Evolutionary conservation across 371 early-diverging fungal species (phyloP).

Genomic region (Funneliformis caledonium): DNA sequence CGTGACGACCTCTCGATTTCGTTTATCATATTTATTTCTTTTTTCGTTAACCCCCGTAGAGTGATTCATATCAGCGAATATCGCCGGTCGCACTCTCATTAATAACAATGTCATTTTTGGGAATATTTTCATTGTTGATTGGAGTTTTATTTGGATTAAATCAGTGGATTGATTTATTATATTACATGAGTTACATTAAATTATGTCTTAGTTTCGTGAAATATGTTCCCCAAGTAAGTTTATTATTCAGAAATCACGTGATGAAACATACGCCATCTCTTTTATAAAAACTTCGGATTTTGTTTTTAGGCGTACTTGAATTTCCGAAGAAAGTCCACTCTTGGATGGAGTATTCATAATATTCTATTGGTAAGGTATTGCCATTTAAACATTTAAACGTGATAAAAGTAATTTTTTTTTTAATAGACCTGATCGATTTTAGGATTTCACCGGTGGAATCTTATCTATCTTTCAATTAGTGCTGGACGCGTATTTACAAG

Average conservation of each 20-base stretch:
- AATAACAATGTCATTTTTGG: slow-evolving; percentile 48
- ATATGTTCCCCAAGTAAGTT: slow-evolving; percentile 83
- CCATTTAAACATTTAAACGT: background rate
- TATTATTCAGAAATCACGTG: background rate
- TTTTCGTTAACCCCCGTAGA: slow-evolving; percentile 44
- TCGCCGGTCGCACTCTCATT: slow-evolving; percentile 48
- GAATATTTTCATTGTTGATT: slow-evolving; percentile 51
- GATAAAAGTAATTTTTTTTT: no score
- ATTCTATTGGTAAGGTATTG: slow-evolving; percentile 66
- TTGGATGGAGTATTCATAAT: slow-evolving; percentile 93
- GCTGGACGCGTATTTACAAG: slow-evolving; percentile 71
- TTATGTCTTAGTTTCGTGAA: slow-evolving; percentile 79
- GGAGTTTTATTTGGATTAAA: slow-evolving; percentile 45
- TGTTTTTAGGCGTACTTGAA: slow-evolving; percentile 71
- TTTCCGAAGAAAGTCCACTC: slow-evolving; percentile 76
- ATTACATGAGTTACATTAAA: slow-evolving; percentile 83
- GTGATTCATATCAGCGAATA: slow-evolving; percentile 51
- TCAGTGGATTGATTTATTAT: slow-evolving; percentile 69
- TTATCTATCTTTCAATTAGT: slow-evolving; percentile 81
- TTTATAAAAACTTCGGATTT: background rate
- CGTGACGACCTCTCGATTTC: background rate
- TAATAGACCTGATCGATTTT: background rate
- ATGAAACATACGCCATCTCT: background rate
- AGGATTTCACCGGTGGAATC: slow-evolving; percentile 88
- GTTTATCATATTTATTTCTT: background rate